A percentile compares a stretch with the other conserved stretches of the same genome.
Conservation (phyloP, 371 early-diverging fungal species). For the Mucor circinelloides region DNA sequence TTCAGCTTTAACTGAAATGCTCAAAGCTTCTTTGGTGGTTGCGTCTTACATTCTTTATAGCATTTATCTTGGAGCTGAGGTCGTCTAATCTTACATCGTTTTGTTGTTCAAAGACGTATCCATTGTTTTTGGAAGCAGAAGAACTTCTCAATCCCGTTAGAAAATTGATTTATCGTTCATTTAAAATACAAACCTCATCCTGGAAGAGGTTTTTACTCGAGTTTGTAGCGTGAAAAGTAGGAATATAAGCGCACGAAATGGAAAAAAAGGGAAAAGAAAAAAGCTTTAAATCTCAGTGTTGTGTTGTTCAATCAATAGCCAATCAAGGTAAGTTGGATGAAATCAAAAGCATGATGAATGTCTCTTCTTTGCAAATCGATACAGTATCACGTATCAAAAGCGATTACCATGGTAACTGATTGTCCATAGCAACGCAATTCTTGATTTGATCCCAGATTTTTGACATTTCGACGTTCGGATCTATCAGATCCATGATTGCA, state of each 20-base stretch:
- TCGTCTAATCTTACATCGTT: constrained; percentile 52
- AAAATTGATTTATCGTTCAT: not conserved
- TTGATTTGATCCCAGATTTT: not conserved
- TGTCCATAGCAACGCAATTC: not conserved
- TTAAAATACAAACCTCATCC: not conserved
- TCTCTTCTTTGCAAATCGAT: not conserved
- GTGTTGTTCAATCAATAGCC: not conserved
- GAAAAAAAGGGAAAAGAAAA: not conserved
- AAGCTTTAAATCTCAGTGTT: not conserved
- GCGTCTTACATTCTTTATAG: constrained; percentile 40
- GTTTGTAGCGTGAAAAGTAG: not conserved
- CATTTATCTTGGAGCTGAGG: constrained; percentile 43
- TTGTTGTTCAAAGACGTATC: constrained; percentile 48
- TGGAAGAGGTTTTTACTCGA: not conserved
- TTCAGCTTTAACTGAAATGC: no score
- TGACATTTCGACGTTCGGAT: not conserved
- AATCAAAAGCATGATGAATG: not conserved
- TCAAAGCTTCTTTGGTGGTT: not conserved
- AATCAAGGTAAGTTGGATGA: not conserved
- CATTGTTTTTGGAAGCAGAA: constrained; percentile 25
- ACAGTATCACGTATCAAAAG: not conserved
- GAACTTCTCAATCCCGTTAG: not conserved
- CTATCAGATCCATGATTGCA: not conserved
- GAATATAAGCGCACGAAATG: not conserved
- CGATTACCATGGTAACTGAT: not conserved